Conservation (phyloP, 2,329 filamentous ascomycete genomes). For the Leptographium flavum region DNA sequence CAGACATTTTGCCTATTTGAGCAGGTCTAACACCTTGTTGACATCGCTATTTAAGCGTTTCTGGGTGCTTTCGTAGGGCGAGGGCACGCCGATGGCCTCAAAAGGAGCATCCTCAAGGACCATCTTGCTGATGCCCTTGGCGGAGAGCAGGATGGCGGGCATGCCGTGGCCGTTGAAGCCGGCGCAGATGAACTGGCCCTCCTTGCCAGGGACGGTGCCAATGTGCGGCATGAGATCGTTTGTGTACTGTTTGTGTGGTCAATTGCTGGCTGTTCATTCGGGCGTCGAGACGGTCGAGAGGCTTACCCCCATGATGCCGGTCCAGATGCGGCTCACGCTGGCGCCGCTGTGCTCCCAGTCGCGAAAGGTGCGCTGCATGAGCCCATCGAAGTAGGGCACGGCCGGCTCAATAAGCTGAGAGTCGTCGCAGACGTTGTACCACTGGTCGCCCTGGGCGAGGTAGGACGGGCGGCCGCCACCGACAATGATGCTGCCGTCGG, state of each 20-base stretch:
- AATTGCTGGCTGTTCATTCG: too few species aligned
- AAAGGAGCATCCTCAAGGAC: background rate
- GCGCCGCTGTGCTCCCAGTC: constrained; percentile 32
- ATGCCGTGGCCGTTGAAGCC: constrained; percentile 39
- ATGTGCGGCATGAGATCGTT: constrained; percentile 28
- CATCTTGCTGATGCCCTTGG: constrained; percentile 27
- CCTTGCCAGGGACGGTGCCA: constrained; percentile 24
- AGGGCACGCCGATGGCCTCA: background rate
- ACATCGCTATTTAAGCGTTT: background rate
- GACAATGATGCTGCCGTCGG: constrained; percentile 28
- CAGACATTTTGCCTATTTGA: too few species aligned
- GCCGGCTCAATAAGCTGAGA: constrained; percentile 26
- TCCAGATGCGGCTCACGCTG: constrained; percentile 19
- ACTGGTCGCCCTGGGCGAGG: constrained; percentile 19
- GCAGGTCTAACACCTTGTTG: background rate
- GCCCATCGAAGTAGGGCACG: constrained; percentile 28
- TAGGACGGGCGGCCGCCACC: constrained; percentile 20
- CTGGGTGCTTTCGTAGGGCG: background rate
- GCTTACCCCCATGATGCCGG: constrained; percentile 23
- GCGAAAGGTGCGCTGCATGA: constrained; percentile 31
- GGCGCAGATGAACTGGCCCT: constrained; percentile 27
- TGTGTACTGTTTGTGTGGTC: constrained; percentile 16
- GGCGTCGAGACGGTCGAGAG: too few species aligned
- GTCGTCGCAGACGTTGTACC: constrained; percentile 33
- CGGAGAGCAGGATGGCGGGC: constrained; percentile 27